phyloP scores from a whole-genome alignment of 306 rosid species.

The Citrullus colocynthis region DNA sequence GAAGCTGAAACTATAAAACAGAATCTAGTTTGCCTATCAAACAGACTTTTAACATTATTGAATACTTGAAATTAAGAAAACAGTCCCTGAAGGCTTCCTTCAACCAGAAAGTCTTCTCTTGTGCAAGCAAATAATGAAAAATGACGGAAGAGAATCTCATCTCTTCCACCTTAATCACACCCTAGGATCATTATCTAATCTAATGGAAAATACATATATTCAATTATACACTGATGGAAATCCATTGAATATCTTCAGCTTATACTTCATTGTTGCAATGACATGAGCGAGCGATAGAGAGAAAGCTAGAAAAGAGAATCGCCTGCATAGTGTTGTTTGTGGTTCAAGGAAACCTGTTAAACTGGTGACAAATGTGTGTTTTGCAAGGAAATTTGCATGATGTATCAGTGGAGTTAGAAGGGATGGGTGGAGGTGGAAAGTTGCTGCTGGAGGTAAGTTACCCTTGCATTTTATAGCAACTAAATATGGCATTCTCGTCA shows the following conservation, averaged over 20 bases:
- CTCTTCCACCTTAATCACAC: neutral
- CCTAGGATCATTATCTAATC: neutral
- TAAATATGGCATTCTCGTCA: neutral
- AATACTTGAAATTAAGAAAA: too few species aligned
- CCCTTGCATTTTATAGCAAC: neutral
- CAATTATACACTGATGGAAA: neutral
- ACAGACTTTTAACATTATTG: too few species aligned
- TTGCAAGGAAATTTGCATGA: conserved; percentile 68
- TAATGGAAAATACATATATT: neutral
- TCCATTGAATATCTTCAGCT: neutral
- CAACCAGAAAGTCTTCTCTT: neutral
- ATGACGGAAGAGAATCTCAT: neutral
- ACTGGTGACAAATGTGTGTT: conserved; percentile 11
- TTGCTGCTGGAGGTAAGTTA: conserved; percentile 69
- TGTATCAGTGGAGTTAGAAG: conserved; percentile 74
- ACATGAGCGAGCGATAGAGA: neutral
- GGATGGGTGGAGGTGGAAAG: conserved; percentile 97
- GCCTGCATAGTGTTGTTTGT: neutral
- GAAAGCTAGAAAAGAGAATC: neutral
- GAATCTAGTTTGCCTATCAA: too few species aligned
- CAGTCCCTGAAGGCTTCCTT: neutral
- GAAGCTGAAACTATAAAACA: too few species aligned
- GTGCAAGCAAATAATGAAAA: neutral
- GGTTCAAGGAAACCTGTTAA: neutral
- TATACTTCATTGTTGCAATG: neutral